Evolutionary conservation across 345 rosid genomes (phyloP), one percentile per base, ranked within the genome.

Genomic region (Salix caprea): DNA sequence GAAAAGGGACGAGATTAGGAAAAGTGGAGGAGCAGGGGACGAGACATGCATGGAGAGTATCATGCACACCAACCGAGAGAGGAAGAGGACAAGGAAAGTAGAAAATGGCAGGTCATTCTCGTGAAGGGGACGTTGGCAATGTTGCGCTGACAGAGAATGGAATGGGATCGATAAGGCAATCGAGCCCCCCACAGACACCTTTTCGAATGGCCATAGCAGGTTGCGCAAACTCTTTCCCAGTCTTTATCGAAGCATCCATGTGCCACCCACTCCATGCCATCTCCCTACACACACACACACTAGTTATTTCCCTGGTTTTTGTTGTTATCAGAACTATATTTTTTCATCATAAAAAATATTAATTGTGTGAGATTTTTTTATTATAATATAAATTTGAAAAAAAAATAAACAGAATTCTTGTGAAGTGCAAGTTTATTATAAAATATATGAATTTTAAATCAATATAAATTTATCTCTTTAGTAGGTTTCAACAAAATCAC

Each of bases 51-150:
- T 50, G 74, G 76, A 81, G 82, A 83, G 87, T 34, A 89, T 87
- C 87, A 71, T 65, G 73, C 91, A 83, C 97, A 81, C 88, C 84
- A 85, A 85, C 87, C 94, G 76, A 91, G 93, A 76, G 82, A 67
- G 82, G 80, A 84, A 77, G 84, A 74, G 28, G 26, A 66, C 93
- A 85, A 88, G 80, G 75, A 81, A 74, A 77, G 90, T 85, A 82
- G 89, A 87, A 85, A 89, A 87, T 77, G 82, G 96, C 3, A 40
- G 44, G 44, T 85, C 86, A 76, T 85, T 89, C 89, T 88, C 87
- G 84, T 83, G 91, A 88, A 77, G 82, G 85, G 75, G 86, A 87
- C 91, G 79, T 82, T 73, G 79, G 80, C 67, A 56, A 78, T 30
- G 21, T 71, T 70, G 60, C 50, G 77, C 79, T 81, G 83, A 74